These are phyloP conservation scores for Acanthamoeba royreba DNA, from an alignment of 208 protist genomes.

Conservation along the genomic window DNA sequence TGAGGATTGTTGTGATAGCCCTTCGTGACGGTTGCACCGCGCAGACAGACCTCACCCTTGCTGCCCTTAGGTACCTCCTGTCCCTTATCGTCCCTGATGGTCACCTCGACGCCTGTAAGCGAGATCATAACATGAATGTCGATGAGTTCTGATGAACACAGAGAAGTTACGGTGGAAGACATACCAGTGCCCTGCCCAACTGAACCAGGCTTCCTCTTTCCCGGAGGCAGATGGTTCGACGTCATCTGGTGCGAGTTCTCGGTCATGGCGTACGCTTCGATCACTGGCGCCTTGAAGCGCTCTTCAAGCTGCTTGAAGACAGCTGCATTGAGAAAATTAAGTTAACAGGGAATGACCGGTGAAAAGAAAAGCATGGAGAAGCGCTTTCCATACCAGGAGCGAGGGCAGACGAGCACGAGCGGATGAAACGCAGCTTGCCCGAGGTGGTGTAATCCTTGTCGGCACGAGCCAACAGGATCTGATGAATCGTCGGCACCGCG, in stretches of 20 bases:
- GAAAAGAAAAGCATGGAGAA: too few relatives aligned
- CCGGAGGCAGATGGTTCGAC: conserved; percentile 69
- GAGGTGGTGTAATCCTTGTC: neutral
- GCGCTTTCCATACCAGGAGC: conserved; percentile 46
- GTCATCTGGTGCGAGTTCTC: conserved; percentile 73
- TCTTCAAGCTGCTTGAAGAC: conserved; percentile 49
- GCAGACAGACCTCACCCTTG: conserved; percentile 69
- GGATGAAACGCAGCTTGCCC: conserved; percentile 57
- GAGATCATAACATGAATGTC: neutral
- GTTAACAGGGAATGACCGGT: too few relatives aligned
- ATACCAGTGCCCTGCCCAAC: neutral
- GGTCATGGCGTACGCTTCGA: conserved; percentile 79
- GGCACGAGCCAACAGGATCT: conserved; percentile 61
- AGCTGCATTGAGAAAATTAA: neutral
- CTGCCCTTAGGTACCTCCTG: conserved; percentile 38
- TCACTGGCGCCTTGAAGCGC: conserved; percentile 61
- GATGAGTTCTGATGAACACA: neutral
- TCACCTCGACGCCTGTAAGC: conserved; percentile 48
- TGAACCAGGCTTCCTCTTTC: neutral
- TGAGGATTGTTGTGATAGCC: conserved; percentile 44
- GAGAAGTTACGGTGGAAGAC: neutral
- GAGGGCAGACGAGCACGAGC: conserved; percentile 62
- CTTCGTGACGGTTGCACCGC: conserved; percentile 64
- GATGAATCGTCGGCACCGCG: conserved; percentile 76
- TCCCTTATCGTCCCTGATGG: conserved; percentile 8